Conservation (phyloP, 768 basidiomycete species). For the Tricholoma matsutake region DNA sequence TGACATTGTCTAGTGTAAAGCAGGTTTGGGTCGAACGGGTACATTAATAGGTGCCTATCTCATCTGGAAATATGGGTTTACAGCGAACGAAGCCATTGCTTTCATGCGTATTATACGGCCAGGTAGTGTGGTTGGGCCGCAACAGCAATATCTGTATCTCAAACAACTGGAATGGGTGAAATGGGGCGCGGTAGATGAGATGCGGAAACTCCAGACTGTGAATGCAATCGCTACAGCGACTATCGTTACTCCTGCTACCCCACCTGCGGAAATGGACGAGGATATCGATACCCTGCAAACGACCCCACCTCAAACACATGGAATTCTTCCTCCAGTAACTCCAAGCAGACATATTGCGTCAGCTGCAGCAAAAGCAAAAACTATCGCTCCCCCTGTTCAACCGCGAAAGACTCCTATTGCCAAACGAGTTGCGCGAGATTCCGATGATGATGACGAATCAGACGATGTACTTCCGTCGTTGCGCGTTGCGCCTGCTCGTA, state of each 20-base stretch:
- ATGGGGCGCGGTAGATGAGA: conserved; percentile 87
- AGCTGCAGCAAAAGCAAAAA: conserved; percentile 66
- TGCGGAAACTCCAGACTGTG: conserved; percentile 47
- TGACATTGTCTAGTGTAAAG: conserved; percentile 70
- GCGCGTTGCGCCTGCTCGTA: conserved; percentile 43
- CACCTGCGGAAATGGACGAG: conserved; percentile 75
- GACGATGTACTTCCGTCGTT: conserved; percentile 66
- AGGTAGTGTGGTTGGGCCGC: conserved; percentile 88
- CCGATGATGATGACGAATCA: conserved; percentile 62
- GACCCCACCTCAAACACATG: conserved; percentile 33
- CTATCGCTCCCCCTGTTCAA: conserved; percentile 76
- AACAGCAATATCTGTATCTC: conserved; percentile 93
- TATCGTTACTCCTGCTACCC: conserved; percentile 72
- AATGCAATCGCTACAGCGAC: conserved; percentile 36
- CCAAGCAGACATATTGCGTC: conserved; percentile 73
- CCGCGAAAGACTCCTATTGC: conserved; percentile 84
- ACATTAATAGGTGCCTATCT: conserved; percentile 97
- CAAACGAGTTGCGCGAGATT: conserved; percentile 67
- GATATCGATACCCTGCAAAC: conserved; percentile 46
- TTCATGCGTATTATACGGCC: conserved; percentile 98
- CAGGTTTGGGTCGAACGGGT: conserved; percentile 93
- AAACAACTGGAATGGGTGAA: conserved; percentile 93
- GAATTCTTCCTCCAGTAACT: conserved; percentile 68
- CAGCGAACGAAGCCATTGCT: conserved; percentile 92
- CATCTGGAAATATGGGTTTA: conserved; percentile 98